Evolutionary conservation across 169 alveolate genomes (phyloP), one percentile per base, ranked within the genome.

Genomic region (Amoebophrya sp.): DNA sequence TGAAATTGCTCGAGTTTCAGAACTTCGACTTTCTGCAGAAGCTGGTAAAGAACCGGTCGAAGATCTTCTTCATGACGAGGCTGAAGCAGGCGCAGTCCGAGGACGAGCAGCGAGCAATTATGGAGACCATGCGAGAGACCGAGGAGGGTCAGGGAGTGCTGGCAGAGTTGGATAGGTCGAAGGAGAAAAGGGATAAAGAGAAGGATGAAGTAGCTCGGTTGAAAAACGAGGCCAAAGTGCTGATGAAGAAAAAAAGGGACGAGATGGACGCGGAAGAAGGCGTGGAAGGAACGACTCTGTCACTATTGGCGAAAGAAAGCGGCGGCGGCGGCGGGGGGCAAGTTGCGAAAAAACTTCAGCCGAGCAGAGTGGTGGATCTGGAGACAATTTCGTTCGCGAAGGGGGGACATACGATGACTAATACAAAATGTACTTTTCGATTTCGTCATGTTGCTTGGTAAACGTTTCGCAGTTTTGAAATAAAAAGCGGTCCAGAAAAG

Each of bases 371-470:
- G 29, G 94, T 97, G 20, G 98, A 97, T 90, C 92, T 97, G 91
- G 98, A 97, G 23, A 48, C 93, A n/a, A 87, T 97, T 31, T 92
- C 95, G 67, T 96, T 95, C 92, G 93, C 94, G 45, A 95, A 96
- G 69, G 99, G 98, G 20, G 92, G 96, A n/a, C 98, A 97, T 88
- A 93, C 95, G 41, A 96, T 96, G 97, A 94, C 98, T 23, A 97
- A 96, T 92, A 91, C 96, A 70, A 97, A 94, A 95, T 92, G 91
- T n/a, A n/a, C n/a, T n/a, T n/a, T n/a, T n/a, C n/a, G n/a, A n/a
- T n/a, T n/a, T n/a, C n/a, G n/a, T n/a, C n/a, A 93, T 95, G 94
- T 97, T 95, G 88, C 91, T 98, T 95, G 97, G 95, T 92, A 94
- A 95, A 92, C 18, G 89, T 78, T 13, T 78, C 20, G 40, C 41